A percentile compares a stretch with the other conserved stretches of the same genome.
Evolutionary conservation across 257 asterid genomes (phyloP).

Genomic region (Fraxinus cuspidata): DNA sequence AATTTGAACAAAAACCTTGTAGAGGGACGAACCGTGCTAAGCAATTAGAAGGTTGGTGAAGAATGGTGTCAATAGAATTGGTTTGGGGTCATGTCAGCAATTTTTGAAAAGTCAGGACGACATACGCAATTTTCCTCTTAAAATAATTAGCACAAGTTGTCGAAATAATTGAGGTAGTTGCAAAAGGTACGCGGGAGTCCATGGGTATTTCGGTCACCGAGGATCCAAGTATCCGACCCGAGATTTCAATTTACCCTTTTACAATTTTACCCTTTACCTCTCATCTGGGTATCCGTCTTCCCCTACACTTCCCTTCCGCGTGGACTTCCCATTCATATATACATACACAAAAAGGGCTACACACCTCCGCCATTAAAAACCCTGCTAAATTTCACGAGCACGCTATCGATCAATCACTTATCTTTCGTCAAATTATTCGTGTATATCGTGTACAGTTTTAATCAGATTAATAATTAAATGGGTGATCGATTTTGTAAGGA

Average conservation of each 20-base stretch:
- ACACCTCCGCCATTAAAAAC: background rate
- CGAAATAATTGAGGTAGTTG: background rate
- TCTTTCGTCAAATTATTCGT: background rate
- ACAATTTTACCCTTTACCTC: background rate
- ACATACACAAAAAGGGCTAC: background rate
- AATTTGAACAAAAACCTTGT: too few species aligned
- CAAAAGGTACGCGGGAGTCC: slow-evolving; percentile 23
- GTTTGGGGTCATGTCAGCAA: too few species aligned
- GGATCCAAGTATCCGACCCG: slow-evolving; percentile 14
- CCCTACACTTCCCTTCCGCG: background rate
- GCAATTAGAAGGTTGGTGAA: too few species aligned
- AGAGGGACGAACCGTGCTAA: too few species aligned
- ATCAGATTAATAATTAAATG: background rate
- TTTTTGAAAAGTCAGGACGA: too few species aligned
- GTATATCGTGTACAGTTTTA: background rate
- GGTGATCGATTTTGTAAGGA: slow-evolving; percentile 18
- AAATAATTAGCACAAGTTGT: background rate
- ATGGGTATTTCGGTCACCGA: background rate
- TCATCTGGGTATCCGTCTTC: background rate
- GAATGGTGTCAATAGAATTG: too few species aligned
- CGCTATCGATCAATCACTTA: background rate
- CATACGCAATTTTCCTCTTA: too few species aligned
- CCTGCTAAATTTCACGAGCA: background rate
- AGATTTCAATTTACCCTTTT: background rate
- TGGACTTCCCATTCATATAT: background rate